phyloP scores from a whole-genome alignment of 306 rosid species.

The Vigna reflexopilosa region DNA sequence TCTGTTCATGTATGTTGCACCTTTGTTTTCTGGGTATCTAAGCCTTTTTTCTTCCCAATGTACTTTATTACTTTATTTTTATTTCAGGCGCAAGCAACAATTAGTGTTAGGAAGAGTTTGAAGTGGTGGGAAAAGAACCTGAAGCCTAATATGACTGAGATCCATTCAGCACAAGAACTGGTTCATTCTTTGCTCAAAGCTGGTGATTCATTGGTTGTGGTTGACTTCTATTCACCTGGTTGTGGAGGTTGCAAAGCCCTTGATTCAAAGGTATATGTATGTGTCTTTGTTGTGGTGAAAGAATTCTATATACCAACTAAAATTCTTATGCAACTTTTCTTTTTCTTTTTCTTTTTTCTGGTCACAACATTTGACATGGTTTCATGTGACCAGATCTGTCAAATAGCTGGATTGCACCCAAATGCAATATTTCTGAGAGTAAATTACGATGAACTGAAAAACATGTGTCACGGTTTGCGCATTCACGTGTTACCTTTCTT shows the following conservation, averaged over 20 bases:
- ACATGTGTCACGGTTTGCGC: constrained; percentile 70
- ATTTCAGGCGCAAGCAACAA: constrained; percentile 68
- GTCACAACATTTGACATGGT: neutral
- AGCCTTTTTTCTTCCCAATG: neutral
- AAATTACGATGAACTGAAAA: constrained; percentile 73
- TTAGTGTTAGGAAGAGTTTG: constrained; percentile 59
- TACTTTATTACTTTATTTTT: neutral
- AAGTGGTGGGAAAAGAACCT: constrained; percentile 85
- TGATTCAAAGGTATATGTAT: constrained; percentile 71
- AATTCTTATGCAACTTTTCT: neutral
- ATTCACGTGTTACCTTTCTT: constrained; percentile 90
- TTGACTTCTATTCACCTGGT: constrained; percentile 85
- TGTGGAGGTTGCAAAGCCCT: constrained; percentile 96
- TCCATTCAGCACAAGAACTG: constrained; percentile 73
- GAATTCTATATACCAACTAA: neutral
- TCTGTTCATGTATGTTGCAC: constrained; percentile 57
- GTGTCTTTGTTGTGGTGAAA: neutral
- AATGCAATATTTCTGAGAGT: constrained; percentile 69
- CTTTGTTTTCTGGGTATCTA: constrained; percentile 7
- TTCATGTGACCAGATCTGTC: constrained; percentile 73
- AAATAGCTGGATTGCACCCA: constrained; percentile 74
- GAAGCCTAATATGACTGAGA: constrained; percentile 75
- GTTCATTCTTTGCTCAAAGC: constrained; percentile 66
- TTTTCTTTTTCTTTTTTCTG: neutral
- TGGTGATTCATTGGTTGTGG: constrained; percentile 79